Conservation (phyloP, 768 basidiomycete genomes). For the Auriculariales sp. region DNA sequence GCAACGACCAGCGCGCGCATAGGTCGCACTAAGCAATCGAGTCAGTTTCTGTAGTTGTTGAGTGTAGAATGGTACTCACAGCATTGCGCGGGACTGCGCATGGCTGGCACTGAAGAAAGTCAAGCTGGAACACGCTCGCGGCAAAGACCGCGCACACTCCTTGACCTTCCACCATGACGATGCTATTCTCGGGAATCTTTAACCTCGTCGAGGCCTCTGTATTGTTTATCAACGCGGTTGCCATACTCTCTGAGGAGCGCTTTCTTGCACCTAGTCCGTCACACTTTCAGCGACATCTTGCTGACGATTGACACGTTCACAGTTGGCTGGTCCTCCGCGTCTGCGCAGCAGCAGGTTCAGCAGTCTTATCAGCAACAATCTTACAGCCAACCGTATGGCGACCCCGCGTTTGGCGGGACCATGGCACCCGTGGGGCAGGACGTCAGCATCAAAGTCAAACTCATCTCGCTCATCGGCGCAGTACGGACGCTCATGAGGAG, state of each 20-base stretch:
- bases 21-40: too few species aligned
- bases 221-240: constrained; percentile 86
- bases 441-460: constrained; percentile 62
- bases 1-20: too few species aligned
- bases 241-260: constrained; percentile 89
- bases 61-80: too few species aligned
- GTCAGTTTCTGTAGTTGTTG: too few species aligned
- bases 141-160: neutral
- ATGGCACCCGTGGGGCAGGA: constrained; percentile 29
- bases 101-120: too few species aligned
- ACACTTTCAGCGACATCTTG: neutral
- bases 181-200: constrained; percentile 14
- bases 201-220: constrained; percentile 69
- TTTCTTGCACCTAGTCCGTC: constrained; percentile 83
- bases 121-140: too few species aligned
- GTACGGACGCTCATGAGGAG: constrained; percentile 95
- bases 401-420: constrained; percentile 26
- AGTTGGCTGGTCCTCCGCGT: constrained; percentile 85
- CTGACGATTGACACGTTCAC: constrained; percentile 2
- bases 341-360: constrained; percentile 35
- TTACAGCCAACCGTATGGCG: constrained; percentile 22
- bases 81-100: too few species aligned
- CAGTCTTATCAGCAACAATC: constrained; percentile 51
- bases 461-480: constrained; percentile 87
- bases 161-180: neutral